Percentiles rank a stretch among this genome's conserved stretches.
phyloP scores from a whole-genome alignment of 2,329 filamentous ascomycete genomes.

The Calonectria fujianensis region DNA sequence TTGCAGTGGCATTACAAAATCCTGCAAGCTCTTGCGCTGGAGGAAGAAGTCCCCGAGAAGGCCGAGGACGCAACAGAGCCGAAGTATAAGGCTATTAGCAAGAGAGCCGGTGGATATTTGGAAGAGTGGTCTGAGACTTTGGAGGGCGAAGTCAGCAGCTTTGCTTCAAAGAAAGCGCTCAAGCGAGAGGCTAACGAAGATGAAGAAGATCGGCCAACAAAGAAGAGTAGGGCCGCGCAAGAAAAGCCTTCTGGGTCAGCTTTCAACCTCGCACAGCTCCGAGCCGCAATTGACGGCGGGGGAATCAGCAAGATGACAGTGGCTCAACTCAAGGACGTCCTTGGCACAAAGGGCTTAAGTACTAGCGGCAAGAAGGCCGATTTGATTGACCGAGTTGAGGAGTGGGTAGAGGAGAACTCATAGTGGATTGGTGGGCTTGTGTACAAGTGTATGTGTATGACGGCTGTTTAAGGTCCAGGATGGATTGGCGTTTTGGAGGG shows the following conservation, averaged over 20 bases:
- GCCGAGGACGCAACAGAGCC: constrained; percentile 86
- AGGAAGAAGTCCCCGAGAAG: constrained; percentile 90
- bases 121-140: constrained; percentile 84
- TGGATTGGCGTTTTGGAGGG: constrained; percentile 26
- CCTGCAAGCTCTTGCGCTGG: constrained; percentile 90
- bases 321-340: constrained; percentile 69
- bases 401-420: constrained; percentile 72
- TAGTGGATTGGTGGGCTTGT: constrained; percentile 32
- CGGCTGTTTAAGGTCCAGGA: neutral
- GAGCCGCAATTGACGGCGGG: constrained; percentile 65
- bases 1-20: constrained; percentile 99
- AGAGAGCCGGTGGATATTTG: constrained; percentile 87
- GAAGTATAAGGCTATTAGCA: constrained; percentile 90
- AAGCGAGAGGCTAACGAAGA: constrained; percentile 73
- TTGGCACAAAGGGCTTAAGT: constrained; percentile 68
- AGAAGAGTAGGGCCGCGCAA: constrained; percentile 64
- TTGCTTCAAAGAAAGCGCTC: constrained; percentile 63
- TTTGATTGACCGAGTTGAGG: constrained; percentile 73
- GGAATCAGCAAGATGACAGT: constrained; percentile 74
- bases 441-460: constrained; percentile 26
- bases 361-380: constrained; percentile 72
- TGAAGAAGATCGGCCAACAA: constrained; percentile 65
- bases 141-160: constrained; percentile 69
- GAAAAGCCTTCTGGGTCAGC: constrained; percentile 59
- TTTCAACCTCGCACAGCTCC: constrained; percentile 68